Percentiles rank a stretch among this genome's conserved stretches.
phyloP scores from a whole-genome alignment of 371 early-diverging fungal species.

The Lichtheimia ornata region DNA sequence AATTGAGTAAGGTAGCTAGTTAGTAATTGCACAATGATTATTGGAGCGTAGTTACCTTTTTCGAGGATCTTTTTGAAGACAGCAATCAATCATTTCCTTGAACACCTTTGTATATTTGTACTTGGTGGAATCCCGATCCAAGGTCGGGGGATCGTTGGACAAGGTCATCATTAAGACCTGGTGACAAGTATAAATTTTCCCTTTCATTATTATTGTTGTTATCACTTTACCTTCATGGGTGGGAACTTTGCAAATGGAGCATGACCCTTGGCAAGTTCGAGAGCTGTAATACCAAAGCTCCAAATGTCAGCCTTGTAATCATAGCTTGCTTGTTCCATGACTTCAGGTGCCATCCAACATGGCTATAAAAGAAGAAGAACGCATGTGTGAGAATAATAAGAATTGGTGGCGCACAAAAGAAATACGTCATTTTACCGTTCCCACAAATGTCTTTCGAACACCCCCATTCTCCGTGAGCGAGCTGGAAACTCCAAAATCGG shows the following conservation, averaged over 20 bases:
- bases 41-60: constrained; percentile 55
- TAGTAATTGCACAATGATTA: background rate
- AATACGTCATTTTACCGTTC: constrained; percentile 51
- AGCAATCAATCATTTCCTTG: constrained; percentile 86
- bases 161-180: constrained; percentile 89
- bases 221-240: constrained; percentile 72
- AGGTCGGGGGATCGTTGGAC: constrained; percentile 85
- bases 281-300: constrained; percentile 90
- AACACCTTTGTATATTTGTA: constrained; percentile 78
- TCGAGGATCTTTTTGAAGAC: constrained; percentile 81
- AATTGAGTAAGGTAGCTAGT: constrained; percentile 2
- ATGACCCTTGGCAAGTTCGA: constrained; percentile 90
- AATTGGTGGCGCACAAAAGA: background rate
- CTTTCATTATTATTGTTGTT: constrained; percentile 5
- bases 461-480: constrained; percentile 81
- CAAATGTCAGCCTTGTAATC: constrained; percentile 92
- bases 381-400: constrained; percentile 10
- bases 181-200: background rate
- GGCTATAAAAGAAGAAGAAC: constrained; percentile 36
- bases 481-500: constrained; percentile 90
- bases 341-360: constrained; percentile 92
- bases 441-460: constrained; percentile 88
- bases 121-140: constrained; percentile 74
- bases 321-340: constrained; percentile 80
- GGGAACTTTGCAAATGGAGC: constrained; percentile 93